These are phyloP conservation scores for Polygonum aviculare DNA, from an alignment of 148 eudicot species.

Conservation along the genomic window DNA sequence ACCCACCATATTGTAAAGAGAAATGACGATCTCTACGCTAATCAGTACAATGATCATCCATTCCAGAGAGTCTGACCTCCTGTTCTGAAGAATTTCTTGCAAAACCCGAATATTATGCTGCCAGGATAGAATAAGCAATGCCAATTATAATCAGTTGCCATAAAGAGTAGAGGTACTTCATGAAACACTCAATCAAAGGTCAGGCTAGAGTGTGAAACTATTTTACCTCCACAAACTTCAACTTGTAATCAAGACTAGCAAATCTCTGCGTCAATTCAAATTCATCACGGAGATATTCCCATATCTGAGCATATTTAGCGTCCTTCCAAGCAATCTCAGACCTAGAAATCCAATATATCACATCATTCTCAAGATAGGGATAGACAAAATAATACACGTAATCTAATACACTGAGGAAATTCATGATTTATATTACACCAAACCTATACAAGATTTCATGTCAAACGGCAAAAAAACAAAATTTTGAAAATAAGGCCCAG, in stretches of 20 bases:
- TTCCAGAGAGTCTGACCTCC: slow-evolving; percentile 89
- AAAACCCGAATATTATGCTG: slow-evolving; percentile 94
- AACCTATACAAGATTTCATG: neutral
- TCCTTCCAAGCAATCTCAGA: slow-evolving; percentile 99
- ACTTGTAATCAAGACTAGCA: slow-evolving; percentile 91
- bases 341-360: slow-evolving; percentile 26
- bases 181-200: neutral
- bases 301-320: slow-evolving; percentile 94
- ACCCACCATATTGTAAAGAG: slow-evolving; percentile 80
- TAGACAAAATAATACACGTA: neutral
- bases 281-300: slow-evolving; percentile 96
- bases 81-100: slow-evolving; percentile 88
- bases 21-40: slow-evolving; percentile 72
- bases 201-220: neutral
- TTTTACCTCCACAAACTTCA: slow-evolving; percentile 91
- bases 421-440: too few species aligned
- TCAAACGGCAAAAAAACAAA: neutral
- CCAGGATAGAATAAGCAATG: neutral
- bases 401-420: neutral
- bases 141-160: neutral
- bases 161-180: neutral
- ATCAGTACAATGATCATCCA: slow-evolving; percentile 89
- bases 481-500: neutral
- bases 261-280: slow-evolving; percentile 95
- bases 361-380: neutral